Evolutionary conservation across 1,284 basidiomycete species (phyloP).

Genomic region (Irpex lacteus): DNA sequence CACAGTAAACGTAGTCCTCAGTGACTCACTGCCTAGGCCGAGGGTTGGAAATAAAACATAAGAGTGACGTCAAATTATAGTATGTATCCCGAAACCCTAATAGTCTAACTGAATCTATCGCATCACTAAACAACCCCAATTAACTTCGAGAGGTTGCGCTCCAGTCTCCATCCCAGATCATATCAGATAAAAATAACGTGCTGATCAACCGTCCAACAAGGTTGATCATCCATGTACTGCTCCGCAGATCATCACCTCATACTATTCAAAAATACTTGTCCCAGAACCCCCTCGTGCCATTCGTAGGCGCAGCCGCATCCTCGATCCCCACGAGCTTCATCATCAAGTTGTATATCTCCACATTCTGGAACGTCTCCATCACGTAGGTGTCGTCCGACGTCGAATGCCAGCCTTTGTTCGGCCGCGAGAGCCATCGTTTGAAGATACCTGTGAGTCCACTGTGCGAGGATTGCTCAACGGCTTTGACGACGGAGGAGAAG

Average conservation of each 20-base stretch:
- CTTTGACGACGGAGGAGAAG: constrained; percentile 68
- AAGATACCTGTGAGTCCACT: constrained; percentile 16
- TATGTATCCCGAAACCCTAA: neutral
- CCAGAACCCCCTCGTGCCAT: constrained; percentile 82
- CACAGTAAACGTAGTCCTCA: no score
- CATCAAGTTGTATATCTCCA: constrained; percentile 83
- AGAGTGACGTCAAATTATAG: neutral
- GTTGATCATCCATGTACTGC: neutral
- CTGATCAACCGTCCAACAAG: neutral
- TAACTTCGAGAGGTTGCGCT: neutral
- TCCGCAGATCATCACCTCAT: neutral
- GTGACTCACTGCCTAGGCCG: neutral
- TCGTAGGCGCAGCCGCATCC: constrained; percentile 56
- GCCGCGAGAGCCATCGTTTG: constrained; percentile 30
- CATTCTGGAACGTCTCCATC: constrained; percentile 79
- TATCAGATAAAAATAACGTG: neutral
- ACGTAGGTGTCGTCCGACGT: constrained; percentile 63
- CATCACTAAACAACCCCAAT: neutral
- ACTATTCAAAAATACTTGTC: constrained; percentile 59
- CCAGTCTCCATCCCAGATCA: neutral
- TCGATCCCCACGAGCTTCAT: constrained; percentile 72
- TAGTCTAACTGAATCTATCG: neutral
- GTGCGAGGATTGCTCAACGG: constrained; percentile 37
- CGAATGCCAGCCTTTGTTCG: constrained; percentile 64
- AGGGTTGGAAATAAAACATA: neutral